Conservation (phyloP, 2,329 filamentous ascomycete species). For the Kalmusia sp. region DNA sequence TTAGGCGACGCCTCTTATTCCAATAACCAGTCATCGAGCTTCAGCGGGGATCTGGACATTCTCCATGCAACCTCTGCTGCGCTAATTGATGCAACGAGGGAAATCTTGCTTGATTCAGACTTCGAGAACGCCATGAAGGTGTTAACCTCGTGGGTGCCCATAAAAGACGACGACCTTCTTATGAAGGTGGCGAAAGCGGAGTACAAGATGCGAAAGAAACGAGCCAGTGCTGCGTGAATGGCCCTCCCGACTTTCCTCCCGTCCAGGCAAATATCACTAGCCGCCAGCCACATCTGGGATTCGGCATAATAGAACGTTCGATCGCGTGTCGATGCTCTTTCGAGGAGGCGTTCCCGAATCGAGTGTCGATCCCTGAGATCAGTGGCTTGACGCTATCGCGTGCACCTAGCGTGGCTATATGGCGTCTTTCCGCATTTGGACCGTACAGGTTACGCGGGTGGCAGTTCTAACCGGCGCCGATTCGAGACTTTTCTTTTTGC, state of each 20-base stretch:
- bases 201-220: constrained; percentile 74
- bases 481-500: constrained; percentile 14
- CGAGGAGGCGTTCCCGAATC: constrained; percentile 30
- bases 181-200: constrained; percentile 90
- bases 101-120: constrained; percentile 88
- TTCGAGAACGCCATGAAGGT: constrained; percentile 99
- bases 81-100: constrained; percentile 86
- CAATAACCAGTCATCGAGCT: constrained; percentile 39
- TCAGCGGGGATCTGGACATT: constrained; percentile 76
- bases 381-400: constrained; percentile 43
- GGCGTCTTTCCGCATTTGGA: constrained; percentile 23
- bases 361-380: constrained; percentile 39
- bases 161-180: constrained; percentile 91
- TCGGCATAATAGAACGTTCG: constrained; percentile 23
- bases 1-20: constrained; percentile 74
- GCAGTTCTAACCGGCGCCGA: constrained; percentile 14
- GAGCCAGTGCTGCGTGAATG: constrained; percentile 38
- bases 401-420: constrained; percentile 41
- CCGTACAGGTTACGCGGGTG: constrained; percentile 21
- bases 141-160: constrained; percentile 89
- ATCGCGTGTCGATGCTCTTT: constrained; percentile 32
- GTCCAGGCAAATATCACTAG: constrained; percentile 14
- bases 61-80: constrained; percentile 90
- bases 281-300: constrained; percentile 20
- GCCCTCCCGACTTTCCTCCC: constrained; percentile 14